Conservation (phyloP, 2,329 filamentous ascomycete genomes). For the Stachybotrys chlorohalonatus region DNA sequence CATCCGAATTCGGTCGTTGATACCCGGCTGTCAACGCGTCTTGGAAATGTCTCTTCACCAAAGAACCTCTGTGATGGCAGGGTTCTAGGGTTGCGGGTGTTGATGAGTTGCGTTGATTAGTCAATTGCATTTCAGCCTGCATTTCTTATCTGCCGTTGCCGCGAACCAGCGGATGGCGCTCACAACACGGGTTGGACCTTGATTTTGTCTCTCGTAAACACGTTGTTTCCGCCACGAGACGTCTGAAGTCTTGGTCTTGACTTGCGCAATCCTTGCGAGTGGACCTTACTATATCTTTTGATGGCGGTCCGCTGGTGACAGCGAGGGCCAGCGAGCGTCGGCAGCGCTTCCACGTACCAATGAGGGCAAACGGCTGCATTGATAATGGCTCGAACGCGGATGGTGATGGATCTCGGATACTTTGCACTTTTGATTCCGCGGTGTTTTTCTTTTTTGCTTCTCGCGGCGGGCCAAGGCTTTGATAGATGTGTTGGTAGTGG, state of each 20-base stretch:
- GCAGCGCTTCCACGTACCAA: no score
- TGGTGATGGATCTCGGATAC: background rate
- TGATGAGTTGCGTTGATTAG: background rate
- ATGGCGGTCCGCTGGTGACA: background rate
- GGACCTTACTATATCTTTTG: background rate
- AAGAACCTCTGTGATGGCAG: background rate
- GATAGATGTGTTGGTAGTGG: background rate
- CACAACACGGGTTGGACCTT: background rate
- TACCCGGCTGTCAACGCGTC: conserved; percentile 52
- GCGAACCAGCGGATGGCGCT: background rate
- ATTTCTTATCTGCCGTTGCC: background rate
- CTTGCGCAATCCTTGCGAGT: background rate
- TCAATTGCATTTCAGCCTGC: background rate
- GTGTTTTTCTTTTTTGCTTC: background rate
- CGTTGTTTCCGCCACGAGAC: background rate
- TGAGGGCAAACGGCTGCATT: background rate
- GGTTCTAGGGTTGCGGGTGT: background rate
- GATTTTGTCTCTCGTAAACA: background rate
- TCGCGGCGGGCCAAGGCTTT: background rate
- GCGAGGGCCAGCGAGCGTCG: no score
- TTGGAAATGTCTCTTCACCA: conserved; percentile 21
- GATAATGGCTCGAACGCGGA: background rate
- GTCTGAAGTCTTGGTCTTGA: background rate
- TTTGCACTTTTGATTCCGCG: background rate
- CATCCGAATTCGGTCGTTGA: conserved; percentile 30